Evolutionary conservation across 495 filamentous ascomycete genomes (phyloP).

Genomic region (Neurospora sp.): DNA sequence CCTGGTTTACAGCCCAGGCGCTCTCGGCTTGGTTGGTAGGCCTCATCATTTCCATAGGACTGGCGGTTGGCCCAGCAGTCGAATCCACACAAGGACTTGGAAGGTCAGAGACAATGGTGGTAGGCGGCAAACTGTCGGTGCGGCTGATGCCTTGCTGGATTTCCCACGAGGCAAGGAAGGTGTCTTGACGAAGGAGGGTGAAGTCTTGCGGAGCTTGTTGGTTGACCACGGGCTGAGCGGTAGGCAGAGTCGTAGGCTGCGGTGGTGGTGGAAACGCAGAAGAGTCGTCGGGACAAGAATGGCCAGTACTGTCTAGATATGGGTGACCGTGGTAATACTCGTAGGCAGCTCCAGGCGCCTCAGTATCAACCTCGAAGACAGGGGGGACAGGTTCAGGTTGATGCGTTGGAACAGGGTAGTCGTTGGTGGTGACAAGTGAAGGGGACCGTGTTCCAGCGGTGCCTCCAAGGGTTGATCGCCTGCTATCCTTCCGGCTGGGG

Average conservation of each 20-base stretch:
- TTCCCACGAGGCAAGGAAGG: neutral
- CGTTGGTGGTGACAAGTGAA: slow-evolving; percentile 10
- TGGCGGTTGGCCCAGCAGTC: slow-evolving; percentile 15
- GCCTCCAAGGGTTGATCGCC: slow-evolving; percentile 12
- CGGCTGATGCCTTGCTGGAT: slow-evolving; percentile 5
- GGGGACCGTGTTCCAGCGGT: slow-evolving; percentile 17
- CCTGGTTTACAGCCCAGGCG: slow-evolving; percentile 26
- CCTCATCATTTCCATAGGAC: slow-evolving; percentile 37
- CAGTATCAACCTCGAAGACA: slow-evolving; percentile 15
- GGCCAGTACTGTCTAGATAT: slow-evolving; percentile 1
- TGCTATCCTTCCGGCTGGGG: slow-evolving; percentile 19
- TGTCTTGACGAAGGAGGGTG: neutral
- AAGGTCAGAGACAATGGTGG: slow-evolving; percentile 23
- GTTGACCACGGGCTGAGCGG: slow-evolving; percentile 5
- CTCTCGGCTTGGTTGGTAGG: slow-evolving; percentile 32
- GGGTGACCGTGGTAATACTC: slow-evolving; percentile 22
- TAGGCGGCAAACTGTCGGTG: slow-evolving; percentile 21
- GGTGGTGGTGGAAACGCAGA: neutral
- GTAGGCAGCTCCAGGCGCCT: slow-evolving; percentile 18
- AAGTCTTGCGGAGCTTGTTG: neutral
- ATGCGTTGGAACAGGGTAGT: neutral
- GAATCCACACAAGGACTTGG: slow-evolving; percentile 11
- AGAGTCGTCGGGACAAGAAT: neutral
- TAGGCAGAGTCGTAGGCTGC: slow-evolving; percentile 1
- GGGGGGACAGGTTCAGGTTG: slow-evolving; percentile 6